Evolutionary conservation across 2,329 filamentous ascomycete genomes (phyloP).

Genomic region (Zasmidium cellare): DNA sequence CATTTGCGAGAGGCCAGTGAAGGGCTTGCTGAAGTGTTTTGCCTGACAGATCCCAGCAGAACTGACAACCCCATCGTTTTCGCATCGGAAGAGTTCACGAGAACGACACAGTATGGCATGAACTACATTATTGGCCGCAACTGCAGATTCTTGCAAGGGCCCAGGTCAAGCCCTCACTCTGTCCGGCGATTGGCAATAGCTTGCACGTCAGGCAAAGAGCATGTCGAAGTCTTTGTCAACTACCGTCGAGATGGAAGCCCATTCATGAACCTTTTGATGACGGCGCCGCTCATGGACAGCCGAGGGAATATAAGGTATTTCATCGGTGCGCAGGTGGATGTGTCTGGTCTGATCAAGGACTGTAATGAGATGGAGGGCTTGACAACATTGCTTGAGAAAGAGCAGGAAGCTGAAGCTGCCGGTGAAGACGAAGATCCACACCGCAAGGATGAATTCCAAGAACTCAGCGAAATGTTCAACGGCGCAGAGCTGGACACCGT

Average conservation of each 20-base stretch:
- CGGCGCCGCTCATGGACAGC: constrained; percentile 69
- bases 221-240: constrained; percentile 73
- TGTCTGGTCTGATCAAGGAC: constrained; percentile 68
- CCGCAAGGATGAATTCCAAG: constrained; percentile 63
- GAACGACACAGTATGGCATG: constrained; percentile 73
- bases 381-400: constrained; percentile 35
- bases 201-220: constrained; percentile 63
- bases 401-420: constrained; percentile 32
- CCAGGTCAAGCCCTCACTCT: constrained; percentile 65
- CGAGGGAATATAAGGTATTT: constrained; percentile 67
- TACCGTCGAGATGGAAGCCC: constrained; percentile 73
- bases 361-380: constrained; percentile 65
- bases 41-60: constrained; percentile 71
- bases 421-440: constrained; percentile 35
- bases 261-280: constrained; percentile 76
- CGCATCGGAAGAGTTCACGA: constrained; percentile 73
- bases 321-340: constrained; percentile 71
- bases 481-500: constrained; percentile 65
- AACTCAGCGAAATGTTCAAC: constrained; percentile 70
- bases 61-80: constrained; percentile 76
- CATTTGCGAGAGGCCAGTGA: constrained; percentile 69
- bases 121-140: constrained; percentile 73
- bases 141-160: constrained; percentile 76
- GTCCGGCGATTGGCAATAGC: constrained; percentile 63
- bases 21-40: constrained; percentile 75